Conservation (phyloP, 2,329 filamentous ascomycete species). For the Beauveria sp. region DNA sequence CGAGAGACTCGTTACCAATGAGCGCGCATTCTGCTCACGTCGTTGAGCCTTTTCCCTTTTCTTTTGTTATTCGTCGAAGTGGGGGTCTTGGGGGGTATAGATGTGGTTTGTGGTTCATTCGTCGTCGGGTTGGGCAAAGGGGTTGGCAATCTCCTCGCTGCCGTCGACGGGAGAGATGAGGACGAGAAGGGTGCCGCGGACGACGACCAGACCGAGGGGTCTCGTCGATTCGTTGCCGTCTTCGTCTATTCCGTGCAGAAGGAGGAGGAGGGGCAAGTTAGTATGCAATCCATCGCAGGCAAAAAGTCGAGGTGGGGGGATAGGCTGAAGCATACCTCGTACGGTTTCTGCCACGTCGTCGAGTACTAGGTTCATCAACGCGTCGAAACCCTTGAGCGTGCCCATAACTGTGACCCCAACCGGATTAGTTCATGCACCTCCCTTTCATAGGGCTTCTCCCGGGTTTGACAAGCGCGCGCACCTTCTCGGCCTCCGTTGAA, state of each 20-base stretch:
- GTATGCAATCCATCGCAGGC: background rate
- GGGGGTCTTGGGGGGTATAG: background rate
- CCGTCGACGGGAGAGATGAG: constrained; percentile 89
- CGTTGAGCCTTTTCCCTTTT: background rate
- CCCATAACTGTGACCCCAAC: constrained; percentile 58
- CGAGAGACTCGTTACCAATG: no score
- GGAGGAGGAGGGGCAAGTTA: background rate
- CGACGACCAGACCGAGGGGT: constrained; percentile 78
- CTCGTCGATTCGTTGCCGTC: constrained; percentile 81
- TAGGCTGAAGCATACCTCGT: constrained; percentile 54
- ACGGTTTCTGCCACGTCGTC: constrained; percentile 90
- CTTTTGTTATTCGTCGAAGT: background rate
- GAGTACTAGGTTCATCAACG: constrained; percentile 94
- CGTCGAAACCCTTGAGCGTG: constrained; percentile 89
- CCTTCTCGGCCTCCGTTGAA: constrained; percentile 93
- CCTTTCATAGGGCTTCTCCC: no score
- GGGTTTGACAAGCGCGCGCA: constrained; percentile 24
- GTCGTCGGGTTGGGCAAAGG: constrained; percentile 72
- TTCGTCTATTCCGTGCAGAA: constrained; percentile 56
- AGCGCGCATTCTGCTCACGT: no score
- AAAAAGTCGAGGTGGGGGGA: background rate
- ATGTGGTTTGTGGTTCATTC: constrained; percentile 23
- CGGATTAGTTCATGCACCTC: no score
- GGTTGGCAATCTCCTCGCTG: constrained; percentile 92
- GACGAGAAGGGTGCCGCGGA: constrained; percentile 84